phyloP scores from a whole-genome alignment of 441 rosid genomes.

The Jatropha multifida region DNA sequence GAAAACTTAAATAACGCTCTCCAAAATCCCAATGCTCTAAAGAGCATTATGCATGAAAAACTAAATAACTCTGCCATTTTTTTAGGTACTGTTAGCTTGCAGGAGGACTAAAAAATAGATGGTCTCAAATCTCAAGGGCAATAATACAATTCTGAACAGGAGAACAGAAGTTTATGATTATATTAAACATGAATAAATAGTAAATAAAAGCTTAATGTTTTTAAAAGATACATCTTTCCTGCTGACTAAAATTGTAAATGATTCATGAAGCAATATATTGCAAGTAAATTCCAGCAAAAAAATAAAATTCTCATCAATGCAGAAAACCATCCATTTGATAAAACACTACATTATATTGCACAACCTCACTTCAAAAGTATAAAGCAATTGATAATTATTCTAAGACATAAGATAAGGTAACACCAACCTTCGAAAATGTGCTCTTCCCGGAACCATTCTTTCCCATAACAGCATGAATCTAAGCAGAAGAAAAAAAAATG shows the following conservation, averaged over 20 bases:
- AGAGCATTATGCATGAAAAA: too few species aligned
- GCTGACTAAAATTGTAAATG: too few species aligned
- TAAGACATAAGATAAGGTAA: neutral
- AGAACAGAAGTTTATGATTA: too few species aligned
- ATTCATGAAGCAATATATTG: neutral
- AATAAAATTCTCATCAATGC: neutral
- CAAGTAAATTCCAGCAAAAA: neutral
- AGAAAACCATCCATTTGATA: neutral
- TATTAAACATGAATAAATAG: too few species aligned
- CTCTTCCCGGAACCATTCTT: constrained; percentile 99
- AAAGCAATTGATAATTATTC: neutral
- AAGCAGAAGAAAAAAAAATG: neutral
- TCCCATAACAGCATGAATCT: constrained; percentile 97
- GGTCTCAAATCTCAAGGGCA: too few species aligned
- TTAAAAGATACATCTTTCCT: too few species aligned
- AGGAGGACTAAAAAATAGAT: too few species aligned
- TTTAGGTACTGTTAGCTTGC: too few species aligned
- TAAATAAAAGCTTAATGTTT: too few species aligned
- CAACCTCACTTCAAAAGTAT: neutral
- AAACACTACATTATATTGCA: neutral
- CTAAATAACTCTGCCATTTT: too few species aligned
- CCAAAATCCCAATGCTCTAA: too few species aligned
- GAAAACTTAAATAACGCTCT: neutral
- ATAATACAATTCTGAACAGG: too few species aligned
- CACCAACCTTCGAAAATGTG: constrained; percentile 79